phyloP scores from a whole-genome alignment of 177 flowering plant genomes.

The Tripterygium wilfordii region DNA sequence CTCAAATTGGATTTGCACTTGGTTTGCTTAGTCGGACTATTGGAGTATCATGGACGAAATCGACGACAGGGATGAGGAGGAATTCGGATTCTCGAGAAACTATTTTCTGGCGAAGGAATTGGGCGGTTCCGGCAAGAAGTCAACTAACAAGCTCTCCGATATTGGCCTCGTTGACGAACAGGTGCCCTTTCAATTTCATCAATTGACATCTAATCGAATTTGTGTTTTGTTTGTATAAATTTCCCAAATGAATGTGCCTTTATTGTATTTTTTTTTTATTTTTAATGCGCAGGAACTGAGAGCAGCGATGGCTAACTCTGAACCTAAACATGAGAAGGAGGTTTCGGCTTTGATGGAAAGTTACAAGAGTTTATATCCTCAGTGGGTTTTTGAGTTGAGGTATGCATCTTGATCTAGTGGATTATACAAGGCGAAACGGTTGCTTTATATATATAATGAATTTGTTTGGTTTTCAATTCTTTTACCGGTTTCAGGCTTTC shows the following conservation, averaged over 20 bases:
- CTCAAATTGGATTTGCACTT: too few species aligned
- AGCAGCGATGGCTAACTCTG: slow-evolving; percentile 42
- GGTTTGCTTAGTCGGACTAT: too few species aligned
- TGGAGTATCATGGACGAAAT: too few species aligned
- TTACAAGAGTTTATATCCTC: slow-evolving; percentile 50
- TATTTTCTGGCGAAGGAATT: slow-evolving; percentile 85
- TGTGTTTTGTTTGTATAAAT: too few species aligned
- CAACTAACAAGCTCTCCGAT: slow-evolving; percentile 62
- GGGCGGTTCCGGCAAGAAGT: slow-evolving; percentile 64
- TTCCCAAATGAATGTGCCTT: too few species aligned
- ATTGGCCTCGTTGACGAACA: slow-evolving; percentile 74
- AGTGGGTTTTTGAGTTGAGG: slow-evolving; percentile 83
- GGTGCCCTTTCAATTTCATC: too few species aligned
- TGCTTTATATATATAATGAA: not conserved
- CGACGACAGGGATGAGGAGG: slow-evolving; percentile 56
- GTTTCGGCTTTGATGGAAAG: slow-evolving; percentile 35
- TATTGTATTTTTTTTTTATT: too few species aligned
- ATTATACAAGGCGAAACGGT: too few species aligned
- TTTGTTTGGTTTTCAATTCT: not conserved
- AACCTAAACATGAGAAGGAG: slow-evolving; percentile 77
- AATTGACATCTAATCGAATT: too few species aligned
- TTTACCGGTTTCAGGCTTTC: too few species aligned
- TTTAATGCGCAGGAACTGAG: slow-evolving; percentile 81
- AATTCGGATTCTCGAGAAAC: slow-evolving; percentile 85
- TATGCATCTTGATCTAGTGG: slow-evolving; percentile 9